phyloP scores from a whole-genome alignment of 164 flowering plant species.

The Litsea cubeba region DNA sequence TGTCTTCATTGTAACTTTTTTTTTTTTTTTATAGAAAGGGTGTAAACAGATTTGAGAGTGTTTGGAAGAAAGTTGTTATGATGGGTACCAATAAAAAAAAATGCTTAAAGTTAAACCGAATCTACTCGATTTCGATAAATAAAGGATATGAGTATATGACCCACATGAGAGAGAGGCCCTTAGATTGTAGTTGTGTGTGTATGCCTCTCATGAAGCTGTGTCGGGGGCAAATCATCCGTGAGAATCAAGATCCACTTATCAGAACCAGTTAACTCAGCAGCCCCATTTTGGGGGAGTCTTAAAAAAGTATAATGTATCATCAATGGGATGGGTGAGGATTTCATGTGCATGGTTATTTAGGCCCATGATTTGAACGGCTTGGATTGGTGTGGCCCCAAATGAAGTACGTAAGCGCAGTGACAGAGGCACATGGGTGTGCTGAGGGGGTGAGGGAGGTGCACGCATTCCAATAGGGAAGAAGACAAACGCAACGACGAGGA shows the following conservation, averaged over 20 bases:
- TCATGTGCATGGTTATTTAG: too few relatives aligned
- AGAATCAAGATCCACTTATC: too few relatives aligned
- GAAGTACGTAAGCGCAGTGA: neutral
- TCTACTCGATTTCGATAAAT: constrained; percentile 6
- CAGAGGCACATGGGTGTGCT: neutral
- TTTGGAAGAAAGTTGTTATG: constrained; percentile 3
- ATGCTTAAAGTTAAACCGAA: neutral
- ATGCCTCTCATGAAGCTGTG: too few relatives aligned
- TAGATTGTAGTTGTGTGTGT: too few relatives aligned
- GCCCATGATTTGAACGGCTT: too few relatives aligned
- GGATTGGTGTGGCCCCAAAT: neutral
- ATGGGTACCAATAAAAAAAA: neutral
- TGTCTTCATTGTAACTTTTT: neutral
- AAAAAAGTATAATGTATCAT: too few relatives aligned
- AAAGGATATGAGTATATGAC: neutral
- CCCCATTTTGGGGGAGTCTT: too few relatives aligned
- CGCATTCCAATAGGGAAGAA: constrained; percentile 2
- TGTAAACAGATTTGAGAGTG: neutral
- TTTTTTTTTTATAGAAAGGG: neutral
- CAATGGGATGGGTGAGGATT: too few relatives aligned
- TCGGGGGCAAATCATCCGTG: too few relatives aligned
- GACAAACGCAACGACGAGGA: constrained; percentile 1
- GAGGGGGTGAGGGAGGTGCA: neutral
- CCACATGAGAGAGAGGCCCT: too few relatives aligned
- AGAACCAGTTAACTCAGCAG: too few relatives aligned